These are phyloP conservation scores for Xylariaceae sp. DNA, from an alignment of 2,329 filamentous ascomycete genomes.

Conservation along the genomic window DNA sequence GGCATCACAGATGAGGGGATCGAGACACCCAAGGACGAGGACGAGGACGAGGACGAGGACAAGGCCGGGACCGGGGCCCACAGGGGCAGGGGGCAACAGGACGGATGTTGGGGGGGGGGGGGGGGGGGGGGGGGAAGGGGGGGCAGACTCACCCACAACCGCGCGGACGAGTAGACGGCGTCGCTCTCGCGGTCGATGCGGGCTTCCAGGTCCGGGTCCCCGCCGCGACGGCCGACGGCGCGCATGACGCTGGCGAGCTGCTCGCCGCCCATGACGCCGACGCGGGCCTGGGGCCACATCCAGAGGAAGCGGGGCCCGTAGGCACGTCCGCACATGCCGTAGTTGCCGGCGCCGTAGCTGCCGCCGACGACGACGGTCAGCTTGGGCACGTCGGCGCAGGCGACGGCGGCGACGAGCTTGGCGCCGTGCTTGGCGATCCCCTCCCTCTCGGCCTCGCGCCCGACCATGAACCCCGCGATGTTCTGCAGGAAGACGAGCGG, in stretches of 20 bases:
- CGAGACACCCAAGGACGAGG: too few relatives aligned
- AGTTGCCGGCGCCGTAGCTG: slow-evolving; percentile 90
- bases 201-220: slow-evolving; percentile 73
- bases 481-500: slow-evolving; percentile 93
- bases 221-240: slow-evolving; percentile 74
- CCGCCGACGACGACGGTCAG: slow-evolving; percentile 95
- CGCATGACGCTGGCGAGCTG: slow-evolving; percentile 92
- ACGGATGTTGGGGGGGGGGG: slow-evolving; percentile 6
- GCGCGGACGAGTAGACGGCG: slow-evolving; percentile 77
- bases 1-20: too few relatives aligned
- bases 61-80: too few relatives aligned
- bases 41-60: too few relatives aligned
- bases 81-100: too few relatives aligned
- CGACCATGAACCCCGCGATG: slow-evolving; percentile 98
- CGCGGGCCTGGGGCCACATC: slow-evolving; percentile 97
- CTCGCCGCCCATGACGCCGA: slow-evolving; percentile 92
- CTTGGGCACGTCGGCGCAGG: slow-evolving; percentile 90
- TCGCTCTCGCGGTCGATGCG: slow-evolving; percentile 88
- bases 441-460: slow-evolving; percentile 80
- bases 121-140: neutral
- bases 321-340: slow-evolving; percentile 94
- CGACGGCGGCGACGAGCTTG: slow-evolving; percentile 91
- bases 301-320: slow-evolving; percentile 88
- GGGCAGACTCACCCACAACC: slow-evolving; percentile 64
- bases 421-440: slow-evolving; percentile 98